These are phyloP conservation scores for Penicillium psychrosexuale DNA, from an alignment of 2,329 filamentous ascomycete species.

Conservation along the genomic window DNA sequence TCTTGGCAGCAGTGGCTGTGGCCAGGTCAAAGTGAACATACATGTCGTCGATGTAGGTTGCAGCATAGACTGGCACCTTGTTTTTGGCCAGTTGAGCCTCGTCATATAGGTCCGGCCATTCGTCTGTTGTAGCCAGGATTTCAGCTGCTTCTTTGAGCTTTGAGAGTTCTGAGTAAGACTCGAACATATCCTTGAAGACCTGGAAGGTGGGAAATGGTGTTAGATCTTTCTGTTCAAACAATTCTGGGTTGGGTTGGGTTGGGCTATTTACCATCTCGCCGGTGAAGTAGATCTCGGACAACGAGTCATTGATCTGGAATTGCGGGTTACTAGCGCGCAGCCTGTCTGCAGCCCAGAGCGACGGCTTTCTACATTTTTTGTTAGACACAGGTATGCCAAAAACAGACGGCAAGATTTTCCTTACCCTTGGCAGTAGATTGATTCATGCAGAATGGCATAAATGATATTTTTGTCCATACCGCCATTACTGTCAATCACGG, in stretches of 20 bases:
- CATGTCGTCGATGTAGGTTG: constrained; percentile 83
- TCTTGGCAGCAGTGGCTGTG: constrained; percentile 67
- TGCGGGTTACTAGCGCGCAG: constrained; percentile 36
- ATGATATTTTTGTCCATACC: constrained; percentile 74
- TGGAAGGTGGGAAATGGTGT: constrained; percentile 18
- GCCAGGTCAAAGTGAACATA: constrained; percentile 80
- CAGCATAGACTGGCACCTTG: constrained; percentile 80
- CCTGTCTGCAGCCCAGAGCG: constrained; percentile 70
- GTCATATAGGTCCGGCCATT: constrained; percentile 78
- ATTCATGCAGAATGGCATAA: constrained; percentile 83
- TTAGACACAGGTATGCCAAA: constrained; percentile 1
- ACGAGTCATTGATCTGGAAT: constrained; percentile 46
- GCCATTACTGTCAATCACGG: constrained; percentile 63
- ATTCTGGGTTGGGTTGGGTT: neutral
- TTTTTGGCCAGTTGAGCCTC: constrained; percentile 69
- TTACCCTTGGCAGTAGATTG: constrained; percentile 74
- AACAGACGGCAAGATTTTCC: neutral
- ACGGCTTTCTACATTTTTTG: constrained; percentile 49
- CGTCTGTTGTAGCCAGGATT: constrained; percentile 62
- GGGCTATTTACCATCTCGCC: constrained; percentile 69
- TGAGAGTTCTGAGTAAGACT: constrained; percentile 72
- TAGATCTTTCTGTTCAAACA: neutral
- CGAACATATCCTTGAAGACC: constrained; percentile 80
- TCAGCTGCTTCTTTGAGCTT: constrained; percentile 67
- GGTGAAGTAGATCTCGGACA: constrained; percentile 69